Conservation (phyloP, 2,329 filamentous ascomycete species). For the Pseudofabraea citricarpa region DNA sequence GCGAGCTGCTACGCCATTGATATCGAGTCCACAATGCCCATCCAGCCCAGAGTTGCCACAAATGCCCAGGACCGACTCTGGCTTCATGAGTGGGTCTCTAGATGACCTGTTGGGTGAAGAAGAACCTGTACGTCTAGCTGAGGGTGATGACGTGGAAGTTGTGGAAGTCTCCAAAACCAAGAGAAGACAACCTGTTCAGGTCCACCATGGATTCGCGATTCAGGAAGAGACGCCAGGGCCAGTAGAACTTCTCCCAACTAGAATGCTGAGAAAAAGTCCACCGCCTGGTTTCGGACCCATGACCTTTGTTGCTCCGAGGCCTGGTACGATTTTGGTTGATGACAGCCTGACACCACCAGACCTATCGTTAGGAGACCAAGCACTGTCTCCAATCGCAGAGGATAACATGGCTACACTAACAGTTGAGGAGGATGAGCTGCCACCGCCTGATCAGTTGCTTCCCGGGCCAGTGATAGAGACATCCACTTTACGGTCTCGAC, state of each 20-base stretch:
- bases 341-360: too few relatives aligned
- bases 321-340: too few relatives aligned
- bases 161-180: too few relatives aligned
- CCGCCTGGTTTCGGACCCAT: constrained; percentile 14
- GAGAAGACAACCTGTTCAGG: too few relatives aligned
- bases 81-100: constrained; percentile 77
- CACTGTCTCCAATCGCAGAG: too few relatives aligned
- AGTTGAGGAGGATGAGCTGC: too few relatives aligned
- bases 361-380: too few relatives aligned
- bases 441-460: too few relatives aligned
- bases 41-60: constrained; percentile 57
- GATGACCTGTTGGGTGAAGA: constrained; percentile 57
- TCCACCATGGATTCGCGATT: constrained; percentile 26
- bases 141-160: constrained; percentile 1
- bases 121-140: constrained; percentile 12
- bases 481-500: constrained; percentile 30
- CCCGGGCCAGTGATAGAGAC: constrained; percentile 29
- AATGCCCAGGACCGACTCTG: constrained; percentile 61
- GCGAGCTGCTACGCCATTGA: constrained; percentile 58
- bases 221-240: constrained; percentile 33
- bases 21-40: constrained; percentile 75
- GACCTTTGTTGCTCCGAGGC: constrained; percentile 28
- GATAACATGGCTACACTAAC: too few relatives aligned
- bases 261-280: constrained; percentile 24
- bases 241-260: constrained; percentile 34